Evolutionary conservation across 495 filamentous ascomycete species (phyloP), one percentile per base, ranked within the genome.

Genomic region (Astrocystis sublimbata): DNA sequence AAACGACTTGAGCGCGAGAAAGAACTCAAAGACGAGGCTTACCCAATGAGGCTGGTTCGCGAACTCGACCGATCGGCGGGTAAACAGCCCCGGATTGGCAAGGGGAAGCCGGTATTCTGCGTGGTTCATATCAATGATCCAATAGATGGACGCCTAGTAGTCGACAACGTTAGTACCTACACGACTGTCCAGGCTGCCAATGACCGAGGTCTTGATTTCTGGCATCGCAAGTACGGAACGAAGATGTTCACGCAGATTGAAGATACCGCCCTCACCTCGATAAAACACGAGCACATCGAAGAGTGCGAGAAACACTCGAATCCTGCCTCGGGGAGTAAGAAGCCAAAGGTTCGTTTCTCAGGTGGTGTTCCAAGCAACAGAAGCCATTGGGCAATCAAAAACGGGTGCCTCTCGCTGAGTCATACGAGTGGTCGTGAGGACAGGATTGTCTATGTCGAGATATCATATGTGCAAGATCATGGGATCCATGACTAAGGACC

Each of bases 161-260:
- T 58, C 30, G 55, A 58, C 19, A 46, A 47, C 15, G 42, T 58
- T 58, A 41, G 57, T 31, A 60, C 43, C 45, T 60, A 60, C 28
- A n/a, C 45, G 31, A 50, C 17, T 17, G 24, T 40, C 6, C 21
- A 51, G 45, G 43, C 57, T 10, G 57, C 57, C 21, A 60, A 60
- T 40, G 15, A 50, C 4, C 45, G 57, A 30, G 24, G 24, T 3
- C 33, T 60, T 24, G 57, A 60, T 33, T 49, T 60, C 21, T 60
- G 57, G 57, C 19, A 60, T 28, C 43, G 10, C 24, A 40, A 50
- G 5, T 50, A 60, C 45, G 57, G 57, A 6, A 46, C 57, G 4
- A 26, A 5, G 21, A 60, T 60, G 57, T 60, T 60, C 30, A 60
- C 43, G 3, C 7, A 40, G 0, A 10, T 5, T 19, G 4, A 6